These are phyloP conservation scores for Sporobolomyces roseus DNA, from an alignment of 768 basidiomycete species.

Conservation along the genomic window DNA sequence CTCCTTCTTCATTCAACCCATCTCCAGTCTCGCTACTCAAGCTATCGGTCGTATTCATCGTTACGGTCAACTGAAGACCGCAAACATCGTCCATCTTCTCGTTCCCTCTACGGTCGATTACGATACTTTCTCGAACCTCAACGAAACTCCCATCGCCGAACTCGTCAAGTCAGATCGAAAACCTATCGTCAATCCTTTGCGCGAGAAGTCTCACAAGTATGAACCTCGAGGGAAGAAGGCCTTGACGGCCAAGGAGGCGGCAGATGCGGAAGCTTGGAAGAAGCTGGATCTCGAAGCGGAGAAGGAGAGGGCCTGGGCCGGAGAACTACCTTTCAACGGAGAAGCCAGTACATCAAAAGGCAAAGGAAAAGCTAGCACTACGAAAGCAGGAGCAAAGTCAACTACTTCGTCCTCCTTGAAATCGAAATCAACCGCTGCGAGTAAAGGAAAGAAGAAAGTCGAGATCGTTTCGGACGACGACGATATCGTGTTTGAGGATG, in stretches of 20 bases:
- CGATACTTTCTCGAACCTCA: conserved; percentile 59
- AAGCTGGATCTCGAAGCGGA: conserved; percentile 1
- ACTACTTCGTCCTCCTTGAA: not conserved
- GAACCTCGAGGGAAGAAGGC: not conserved
- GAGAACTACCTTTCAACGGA: not conserved
- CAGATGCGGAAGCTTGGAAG: conserved; percentile 3
- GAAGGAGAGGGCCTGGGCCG: conserved; percentile 6
- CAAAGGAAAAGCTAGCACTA: conserved; percentile 2
- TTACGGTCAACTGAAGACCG: conserved; percentile 75
- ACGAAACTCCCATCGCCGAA: conserved; percentile 12
- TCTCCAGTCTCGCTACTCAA: conserved; percentile 44
- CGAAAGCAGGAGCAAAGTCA: not conserved
- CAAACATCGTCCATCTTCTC: conserved; percentile 76
- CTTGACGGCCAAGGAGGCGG: conserved; percentile 5
- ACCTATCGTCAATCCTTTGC: conserved; percentile 7
- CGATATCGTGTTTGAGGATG: not conserved
- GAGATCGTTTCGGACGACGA: conserved; percentile 5
- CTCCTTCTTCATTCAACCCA: not conserved
- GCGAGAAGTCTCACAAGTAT: not conserved
- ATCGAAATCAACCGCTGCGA: not conserved
- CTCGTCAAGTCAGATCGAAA: not conserved
- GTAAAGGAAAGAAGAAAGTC: conserved; percentile 12
- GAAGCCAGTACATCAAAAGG: not conserved
- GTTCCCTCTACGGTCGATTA: conserved; percentile 85
- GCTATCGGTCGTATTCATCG: conserved; percentile 58